These are phyloP conservation scores for Begonia loranthoides DNA, from an alignment of 306 rosid species.

Conservation along the genomic window DNA sequence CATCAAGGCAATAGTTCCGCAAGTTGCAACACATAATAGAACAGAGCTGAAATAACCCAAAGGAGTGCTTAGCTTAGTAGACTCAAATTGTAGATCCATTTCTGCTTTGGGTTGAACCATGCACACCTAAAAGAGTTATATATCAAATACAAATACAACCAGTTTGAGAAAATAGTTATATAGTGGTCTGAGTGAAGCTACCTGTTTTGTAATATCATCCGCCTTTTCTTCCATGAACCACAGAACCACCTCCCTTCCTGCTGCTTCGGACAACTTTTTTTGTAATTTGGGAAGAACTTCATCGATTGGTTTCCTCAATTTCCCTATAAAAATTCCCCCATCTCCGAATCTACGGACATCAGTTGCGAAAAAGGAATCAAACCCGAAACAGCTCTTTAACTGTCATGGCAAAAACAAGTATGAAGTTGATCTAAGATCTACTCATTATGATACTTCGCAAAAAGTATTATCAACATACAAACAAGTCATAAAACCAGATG, in stretches of 20 bases:
- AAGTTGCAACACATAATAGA: slow-evolving; percentile 57
- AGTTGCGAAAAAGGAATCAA: slow-evolving; percentile 72
- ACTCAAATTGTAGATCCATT: slow-evolving; percentile 81
- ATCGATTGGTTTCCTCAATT: slow-evolving; percentile 77
- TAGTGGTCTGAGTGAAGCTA: slow-evolving; percentile 10
- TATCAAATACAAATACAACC: slow-evolving; percentile 3
- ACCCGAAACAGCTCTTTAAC: slow-evolving; percentile 82
- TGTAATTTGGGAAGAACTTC: slow-evolving; percentile 81
- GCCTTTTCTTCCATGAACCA: slow-evolving; percentile 90
- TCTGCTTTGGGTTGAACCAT: slow-evolving; percentile 94
- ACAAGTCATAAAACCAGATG: neutral
- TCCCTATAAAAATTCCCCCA: slow-evolving; percentile 88
- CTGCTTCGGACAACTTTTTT: slow-evolving; percentile 70
- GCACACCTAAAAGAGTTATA: slow-evolving; percentile 39
- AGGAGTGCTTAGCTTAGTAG: slow-evolving; percentile 66
- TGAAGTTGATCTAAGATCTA: slow-evolving; percentile 2
- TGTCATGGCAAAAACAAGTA: slow-evolving; percentile 19
- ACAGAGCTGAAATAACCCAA: slow-evolving; percentile 66
- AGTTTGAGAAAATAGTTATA: neutral
- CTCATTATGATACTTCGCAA: neutral
- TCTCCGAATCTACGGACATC: slow-evolving; percentile 95
- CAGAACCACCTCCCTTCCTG: slow-evolving; percentile 63
- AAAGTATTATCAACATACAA: neutral
- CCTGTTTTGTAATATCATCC: slow-evolving; percentile 77
- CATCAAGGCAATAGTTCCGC: slow-evolving; percentile 79